Percentiles rank a stretch among this genome's conserved stretches.
phyloP scores from a whole-genome alignment of 768 basidiomycete species.

The Nidularia pulvinata region DNA sequence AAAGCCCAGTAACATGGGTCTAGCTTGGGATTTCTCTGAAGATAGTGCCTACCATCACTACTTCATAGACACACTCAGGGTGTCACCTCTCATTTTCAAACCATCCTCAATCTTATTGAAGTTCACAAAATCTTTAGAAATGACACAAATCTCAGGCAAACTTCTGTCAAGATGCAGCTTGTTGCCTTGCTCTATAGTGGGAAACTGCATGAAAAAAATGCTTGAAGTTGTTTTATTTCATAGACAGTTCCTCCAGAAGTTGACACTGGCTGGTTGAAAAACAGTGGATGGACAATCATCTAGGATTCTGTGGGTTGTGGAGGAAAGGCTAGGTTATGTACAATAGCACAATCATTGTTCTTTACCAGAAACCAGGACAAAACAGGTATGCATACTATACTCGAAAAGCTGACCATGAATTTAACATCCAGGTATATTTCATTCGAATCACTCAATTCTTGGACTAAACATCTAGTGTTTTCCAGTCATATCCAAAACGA shows the following conservation, averaged over 20 bases:
- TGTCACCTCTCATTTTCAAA: conserved; percentile 10
- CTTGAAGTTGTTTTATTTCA: conserved; percentile 5
- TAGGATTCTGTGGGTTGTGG: conserved; percentile 23
- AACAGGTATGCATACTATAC: conserved; percentile 30
- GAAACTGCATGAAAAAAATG: conserved; percentile 4
- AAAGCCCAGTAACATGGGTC: conserved; percentile 9
- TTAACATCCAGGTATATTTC: conserved; percentile 24
- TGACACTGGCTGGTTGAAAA: conserved; percentile 23
- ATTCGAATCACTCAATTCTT: no score
- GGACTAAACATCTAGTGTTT: no score
- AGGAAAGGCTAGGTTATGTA: conserved; percentile 26
- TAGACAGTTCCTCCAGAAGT: conserved; percentile 1
- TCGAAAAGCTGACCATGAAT: conserved; percentile 26
- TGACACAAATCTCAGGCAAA: conserved; percentile 13
- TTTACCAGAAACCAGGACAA: conserved; percentile 17
- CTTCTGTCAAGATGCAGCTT: conserved; percentile 16
- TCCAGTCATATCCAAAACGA: no score
- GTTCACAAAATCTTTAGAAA: conserved; percentile 14
- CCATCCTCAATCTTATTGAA: conserved; percentile 8
- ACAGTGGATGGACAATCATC: conserved; percentile 22
- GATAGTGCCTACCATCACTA: conserved; percentile 8
- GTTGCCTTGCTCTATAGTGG: conserved; percentile 16
- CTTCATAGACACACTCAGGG: conserved; percentile 11
- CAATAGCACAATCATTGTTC: conserved; percentile 23
- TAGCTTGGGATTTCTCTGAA: conserved; percentile 11